Base-by-base conservation (phyloP, 2,329 filamentous ascomycete genomes). In the Monilinia vaccinii-corymbosi region DNA sequence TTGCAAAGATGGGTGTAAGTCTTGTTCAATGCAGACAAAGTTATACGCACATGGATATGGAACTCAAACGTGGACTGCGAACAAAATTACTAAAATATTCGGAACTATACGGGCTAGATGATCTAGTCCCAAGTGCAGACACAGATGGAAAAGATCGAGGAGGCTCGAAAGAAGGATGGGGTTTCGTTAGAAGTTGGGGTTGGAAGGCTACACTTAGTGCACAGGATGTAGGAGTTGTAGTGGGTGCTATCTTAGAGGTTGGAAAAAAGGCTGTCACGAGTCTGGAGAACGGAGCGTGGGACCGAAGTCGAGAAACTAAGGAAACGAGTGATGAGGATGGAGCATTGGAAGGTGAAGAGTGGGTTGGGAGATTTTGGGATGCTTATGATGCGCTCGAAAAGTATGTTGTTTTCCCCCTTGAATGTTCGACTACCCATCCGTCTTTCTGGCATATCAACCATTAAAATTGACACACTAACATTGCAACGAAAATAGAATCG, bases 31-130 rank as follows among this genome's bases (percentile, higher is more conserved):
- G 92, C 75, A 92, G 91, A 69, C 94, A 97, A 74, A 93, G 86
- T 71, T 99, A 97, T 72, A 91, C 91, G 0, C 94, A 99, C 73
- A 97, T 99, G 92, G 93, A 97, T 74, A 95, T 97, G 85, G 87
- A 96, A 73, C 78, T 99, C 38, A 99, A 97, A 75, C 86, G 90
- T 6, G 89, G 90, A 34, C 76, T 97, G 34, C 85, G 93, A 46
- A 84, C 89, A 51, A 90, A 95, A 62, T 80, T 99, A 1, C 79
- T 97, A 23, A 93, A 93, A 69, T 97, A 96, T 71, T 92, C 92
- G 0, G 91, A 91, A 1, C 80, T 96, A 62, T 99, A 97, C 73
- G 94, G 95, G 32, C 81, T 99, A 1, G 92, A 97, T 65, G 94
- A 93, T 56, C 85, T 99, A 69, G 91, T 99, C 0, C 93, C 93